These are phyloP conservation scores for Erysimum cheiri DNA, from an alignment of 441 rosid species.

Conservation along the genomic window DNA sequence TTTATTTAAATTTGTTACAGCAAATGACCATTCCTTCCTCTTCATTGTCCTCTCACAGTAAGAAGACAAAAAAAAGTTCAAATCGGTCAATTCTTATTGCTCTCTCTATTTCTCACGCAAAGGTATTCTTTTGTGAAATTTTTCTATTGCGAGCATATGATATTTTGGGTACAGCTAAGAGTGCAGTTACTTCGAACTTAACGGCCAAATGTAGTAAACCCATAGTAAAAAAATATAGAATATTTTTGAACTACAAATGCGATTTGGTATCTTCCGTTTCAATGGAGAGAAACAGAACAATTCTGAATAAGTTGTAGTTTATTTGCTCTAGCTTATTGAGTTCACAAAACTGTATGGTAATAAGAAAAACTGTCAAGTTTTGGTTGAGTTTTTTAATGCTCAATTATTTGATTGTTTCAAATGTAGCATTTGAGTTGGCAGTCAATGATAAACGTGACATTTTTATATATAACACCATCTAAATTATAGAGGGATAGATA, in stretches of 20 bases:
- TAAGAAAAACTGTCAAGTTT: background rate
- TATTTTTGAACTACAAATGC: slow-evolving; percentile 9
- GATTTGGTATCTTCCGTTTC: slow-evolving; percentile 13
- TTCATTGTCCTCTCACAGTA: slow-evolving; percentile 1
- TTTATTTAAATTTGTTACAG: slow-evolving; percentile 13
- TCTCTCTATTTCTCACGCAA: slow-evolving; percentile 34
- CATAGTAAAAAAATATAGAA: background rate
- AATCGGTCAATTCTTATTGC: slow-evolving; percentile 19
- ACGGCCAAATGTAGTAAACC: slow-evolving; percentile 19
- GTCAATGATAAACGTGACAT: slow-evolving; percentile 4
- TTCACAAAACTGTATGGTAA: slow-evolving; percentile 7
- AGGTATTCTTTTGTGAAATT: slow-evolving; percentile 33
- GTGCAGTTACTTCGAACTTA: slow-evolving; percentile 28
- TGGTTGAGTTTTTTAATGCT: background rate
- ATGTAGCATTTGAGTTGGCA: slow-evolving; percentile 21
- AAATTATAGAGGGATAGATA: background rate
- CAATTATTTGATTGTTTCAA: slow-evolving; percentile 24
- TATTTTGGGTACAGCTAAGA: slow-evolving; percentile 18
- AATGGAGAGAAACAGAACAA: background rate
- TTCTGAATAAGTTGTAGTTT: background rate
- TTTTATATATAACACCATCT: background rate
- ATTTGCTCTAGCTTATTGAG: slow-evolving; percentile 1
- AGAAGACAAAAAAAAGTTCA: background rate
- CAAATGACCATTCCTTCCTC: slow-evolving; percentile 24
- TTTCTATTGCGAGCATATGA: slow-evolving; percentile 24